Evolutionary conservation across 1,139 yeast genomes (phyloP).

Genomic region (Lodderomyces theae): DNA sequence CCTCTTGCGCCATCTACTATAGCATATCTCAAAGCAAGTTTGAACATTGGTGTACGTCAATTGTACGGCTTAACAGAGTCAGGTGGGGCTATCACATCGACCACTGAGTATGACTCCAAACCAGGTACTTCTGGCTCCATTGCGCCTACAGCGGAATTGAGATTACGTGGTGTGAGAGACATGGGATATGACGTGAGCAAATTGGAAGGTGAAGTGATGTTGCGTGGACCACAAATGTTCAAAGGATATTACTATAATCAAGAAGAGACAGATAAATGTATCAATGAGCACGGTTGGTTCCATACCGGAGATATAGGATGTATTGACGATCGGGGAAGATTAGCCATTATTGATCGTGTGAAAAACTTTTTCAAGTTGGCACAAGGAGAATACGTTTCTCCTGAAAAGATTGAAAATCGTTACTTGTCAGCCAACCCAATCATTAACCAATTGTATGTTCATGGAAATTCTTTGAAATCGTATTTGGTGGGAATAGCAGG

Average conservation of each 20-base stretch:
- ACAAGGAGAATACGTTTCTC: slow-evolving; percentile 39
- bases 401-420: slow-evolving; percentile 34
- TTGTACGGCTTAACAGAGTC: slow-evolving; percentile 40
- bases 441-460: slow-evolving; percentile 30
- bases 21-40: slow-evolving; percentile 32
- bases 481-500: slow-evolving; percentile 62
- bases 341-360: slow-evolving; percentile 35
- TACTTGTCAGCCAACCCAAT: slow-evolving; percentile 29
- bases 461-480: slow-evolving; percentile 58
- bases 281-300: slow-evolving; percentile 34
- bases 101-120: slow-evolving; percentile 26
- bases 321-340: slow-evolving; percentile 22
- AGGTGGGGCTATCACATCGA: slow-evolving; percentile 29
- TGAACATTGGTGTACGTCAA: slow-evolving; percentile 32
- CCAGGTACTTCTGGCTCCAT: slow-evolving; percentile 38
- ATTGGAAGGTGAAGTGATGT: slow-evolving; percentile 29
- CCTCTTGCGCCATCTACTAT: slow-evolving; percentile 34
- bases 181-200: slow-evolving; percentile 26
- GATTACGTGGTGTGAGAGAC: slow-evolving; percentile 24
- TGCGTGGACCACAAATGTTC: slow-evolving; percentile 34
- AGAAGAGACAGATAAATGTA: slow-evolving; percentile 22
- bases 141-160: slow-evolving; percentile 26
- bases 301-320: slow-evolving; percentile 38
- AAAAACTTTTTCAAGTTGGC: slow-evolving; percentile 42
- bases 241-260: slow-evolving; percentile 28